phyloP scores from a whole-genome alignment of 106 monocot species.

The Hemerocallis citrina region DNA sequence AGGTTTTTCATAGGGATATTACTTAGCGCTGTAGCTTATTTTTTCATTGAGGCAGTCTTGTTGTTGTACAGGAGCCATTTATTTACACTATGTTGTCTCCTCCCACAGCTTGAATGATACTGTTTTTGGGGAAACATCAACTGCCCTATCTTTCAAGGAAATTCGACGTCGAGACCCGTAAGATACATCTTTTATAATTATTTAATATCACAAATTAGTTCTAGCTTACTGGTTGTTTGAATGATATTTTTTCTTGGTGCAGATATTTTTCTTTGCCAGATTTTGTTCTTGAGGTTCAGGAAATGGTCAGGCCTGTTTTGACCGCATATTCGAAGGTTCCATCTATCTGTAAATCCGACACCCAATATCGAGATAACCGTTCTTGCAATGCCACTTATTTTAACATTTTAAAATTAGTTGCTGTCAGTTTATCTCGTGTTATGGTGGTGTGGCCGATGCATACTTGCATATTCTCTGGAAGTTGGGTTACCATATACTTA shows the following conservation, averaged over 20 bases:
- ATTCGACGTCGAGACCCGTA: slow-evolving; percentile 90
- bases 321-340: slow-evolving; percentile 76
- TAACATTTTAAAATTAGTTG: too few species aligned
- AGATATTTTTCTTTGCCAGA: slow-evolving; percentile 89
- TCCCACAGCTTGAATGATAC: slow-evolving; percentile 81
- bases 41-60: too few species aligned
- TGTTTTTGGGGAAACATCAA: slow-evolving; percentile 84
- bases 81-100: neutral
- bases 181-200: slow-evolving; percentile 14
- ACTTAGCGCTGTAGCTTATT: too few species aligned
- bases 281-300: slow-evolving; percentile 93
- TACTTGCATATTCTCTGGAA: too few species aligned
- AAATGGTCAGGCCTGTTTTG: slow-evolving; percentile 75
- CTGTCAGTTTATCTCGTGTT: too few species aligned
- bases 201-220: neutral
- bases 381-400: neutral
- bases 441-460: too few species aligned
- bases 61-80: too few species aligned
- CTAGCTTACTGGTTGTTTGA: neutral
- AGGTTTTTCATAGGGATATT: too few species aligned
- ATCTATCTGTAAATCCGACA: neutral
- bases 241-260: neutral
- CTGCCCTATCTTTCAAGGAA: slow-evolving; percentile 90
- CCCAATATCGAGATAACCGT: neutral
- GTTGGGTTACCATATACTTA: too few species aligned